Evolutionary conservation across 1,284 basidiomycete genomes (phyloP).

Genomic region (Trametes pubescens): DNA sequence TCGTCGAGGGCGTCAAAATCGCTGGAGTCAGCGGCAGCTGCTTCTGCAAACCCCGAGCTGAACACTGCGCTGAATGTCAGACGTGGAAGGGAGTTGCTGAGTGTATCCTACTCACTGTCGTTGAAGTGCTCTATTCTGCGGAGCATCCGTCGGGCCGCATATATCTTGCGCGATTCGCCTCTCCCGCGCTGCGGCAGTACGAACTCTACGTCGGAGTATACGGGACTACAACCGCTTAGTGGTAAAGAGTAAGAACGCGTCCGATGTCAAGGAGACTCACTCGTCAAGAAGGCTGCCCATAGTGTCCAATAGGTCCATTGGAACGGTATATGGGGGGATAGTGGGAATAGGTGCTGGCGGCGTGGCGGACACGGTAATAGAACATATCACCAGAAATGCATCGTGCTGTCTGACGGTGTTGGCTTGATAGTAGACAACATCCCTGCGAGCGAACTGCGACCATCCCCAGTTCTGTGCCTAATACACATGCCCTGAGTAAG

Average conservation of each 20-base stretch:
- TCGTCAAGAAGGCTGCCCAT: constrained; percentile 82
- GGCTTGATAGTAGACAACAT: constrained; percentile 73
- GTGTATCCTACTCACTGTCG: constrained; percentile 53
- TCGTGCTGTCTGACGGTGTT: constrained; percentile 64
- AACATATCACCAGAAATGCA: constrained; percentile 81
- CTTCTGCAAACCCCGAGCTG: constrained; percentile 70
- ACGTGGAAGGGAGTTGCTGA: neutral
- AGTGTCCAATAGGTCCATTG: constrained; percentile 69
- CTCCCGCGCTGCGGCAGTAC: constrained; percentile 64
- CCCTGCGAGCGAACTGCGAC: constrained; percentile 83
- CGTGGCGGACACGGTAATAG: constrained; percentile 74
- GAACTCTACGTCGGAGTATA: constrained; percentile 86
- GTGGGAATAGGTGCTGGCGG: constrained; percentile 57
- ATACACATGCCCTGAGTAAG: neutral
- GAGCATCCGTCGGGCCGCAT: constrained; percentile 75
- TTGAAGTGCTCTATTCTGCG: constrained; percentile 80
- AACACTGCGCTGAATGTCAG: constrained; percentile 63
- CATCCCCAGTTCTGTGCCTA: constrained; percentile 87
- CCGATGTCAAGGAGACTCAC: constrained; percentile 20
- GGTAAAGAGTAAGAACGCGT: neutral
- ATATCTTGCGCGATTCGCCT: constrained; percentile 58
- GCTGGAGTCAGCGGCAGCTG: constrained; percentile 34
- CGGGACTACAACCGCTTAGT: constrained; percentile 45
- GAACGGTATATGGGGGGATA: constrained; percentile 62
- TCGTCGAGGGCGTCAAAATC: constrained; percentile 33